Base-by-base conservation (phyloP, 768 basidiomycete species). In the Paxillus ammoniavirescens region DNA sequence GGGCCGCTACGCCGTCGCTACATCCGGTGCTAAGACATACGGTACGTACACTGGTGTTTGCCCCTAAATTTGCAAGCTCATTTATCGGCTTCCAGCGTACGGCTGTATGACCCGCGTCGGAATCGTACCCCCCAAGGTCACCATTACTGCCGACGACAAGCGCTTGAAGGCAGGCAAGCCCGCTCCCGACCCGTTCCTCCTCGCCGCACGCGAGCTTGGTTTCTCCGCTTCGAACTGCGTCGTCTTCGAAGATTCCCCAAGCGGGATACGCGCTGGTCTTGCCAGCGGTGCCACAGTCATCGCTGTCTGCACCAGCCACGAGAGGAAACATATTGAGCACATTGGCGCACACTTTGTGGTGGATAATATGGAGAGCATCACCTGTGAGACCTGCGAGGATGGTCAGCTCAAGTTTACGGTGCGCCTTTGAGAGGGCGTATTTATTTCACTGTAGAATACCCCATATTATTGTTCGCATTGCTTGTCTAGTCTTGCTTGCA, bases 101-200 rank as follows among this genome's bases (percentile, higher is more conserved):
- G 85, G 85, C n/a, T 86, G 84, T 61, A 82, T 88, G 78, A 77
- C 76, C 5, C 82, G 85, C 43, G 86, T 86, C 28, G 85, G 84
- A 12, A 88, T 89, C 68, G 74, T 73, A 2, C 83, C 84, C 8
- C 87, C 87, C 21, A 67, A 73, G 43, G 80, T 88, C 38, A 88
- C 86, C 28, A 85, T 89, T 68, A 89, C 87, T 26, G 87, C 85
- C 40, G 87, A 89, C 65, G 86, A 89, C 75, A 81, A 83, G 60
- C 82, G 86, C 33, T 76, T 89, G 59, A 82, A 84, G 64, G 80
- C 80, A 0, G 82, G 82, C 21, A 83, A 84, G 66, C 82, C 82
- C 28, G 80, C 81, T 0, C 82, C 81, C 8, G 82, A 84, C 62
- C 82, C 82, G 1, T 84, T 84, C 75, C 73, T 84, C 56, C 82